These are phyloP conservation scores for Populus deltoides DNA, from an alignment of 345 rosid species.

Conservation along the genomic window DNA sequence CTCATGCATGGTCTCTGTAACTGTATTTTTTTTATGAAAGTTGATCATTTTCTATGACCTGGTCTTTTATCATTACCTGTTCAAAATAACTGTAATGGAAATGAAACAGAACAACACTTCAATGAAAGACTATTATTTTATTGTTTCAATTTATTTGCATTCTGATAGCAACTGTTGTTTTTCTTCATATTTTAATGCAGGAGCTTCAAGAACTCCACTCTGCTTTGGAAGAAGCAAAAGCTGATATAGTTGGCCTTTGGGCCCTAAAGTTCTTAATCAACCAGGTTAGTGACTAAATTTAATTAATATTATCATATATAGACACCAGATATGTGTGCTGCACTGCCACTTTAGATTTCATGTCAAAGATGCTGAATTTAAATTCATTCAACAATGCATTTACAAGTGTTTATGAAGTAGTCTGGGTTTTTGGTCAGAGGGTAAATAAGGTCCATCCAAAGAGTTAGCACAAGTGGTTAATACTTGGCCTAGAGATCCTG, in stretches of 20 bases:
- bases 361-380: neutral
- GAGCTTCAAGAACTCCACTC: conserved; percentile 92
- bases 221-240: conserved; percentile 92
- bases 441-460: neutral
- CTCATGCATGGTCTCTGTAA: too few species aligned
- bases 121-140: neutral
- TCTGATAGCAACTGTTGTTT: neutral
- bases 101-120: neutral
- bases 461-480: too few species aligned
- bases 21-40: neutral
- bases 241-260: conserved; percentile 98
- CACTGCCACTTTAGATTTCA: neutral
- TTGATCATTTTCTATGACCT: neutral
- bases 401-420: neutral
- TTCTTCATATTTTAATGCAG: conserved; percentile 33
- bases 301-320: too few species aligned
- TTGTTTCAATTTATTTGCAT: conserved; percentile 1
- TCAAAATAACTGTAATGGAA: neutral
- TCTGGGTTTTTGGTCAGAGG: neutral
- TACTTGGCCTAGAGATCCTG: too few species aligned
- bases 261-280: conserved; percentile 73
- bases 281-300: conserved; percentile 43
- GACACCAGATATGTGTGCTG: too few species aligned
- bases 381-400: neutral
- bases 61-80: neutral